phyloP scores from a whole-genome alignment of 805 yeast genomes.

The Saturnispora gosingensis region DNA sequence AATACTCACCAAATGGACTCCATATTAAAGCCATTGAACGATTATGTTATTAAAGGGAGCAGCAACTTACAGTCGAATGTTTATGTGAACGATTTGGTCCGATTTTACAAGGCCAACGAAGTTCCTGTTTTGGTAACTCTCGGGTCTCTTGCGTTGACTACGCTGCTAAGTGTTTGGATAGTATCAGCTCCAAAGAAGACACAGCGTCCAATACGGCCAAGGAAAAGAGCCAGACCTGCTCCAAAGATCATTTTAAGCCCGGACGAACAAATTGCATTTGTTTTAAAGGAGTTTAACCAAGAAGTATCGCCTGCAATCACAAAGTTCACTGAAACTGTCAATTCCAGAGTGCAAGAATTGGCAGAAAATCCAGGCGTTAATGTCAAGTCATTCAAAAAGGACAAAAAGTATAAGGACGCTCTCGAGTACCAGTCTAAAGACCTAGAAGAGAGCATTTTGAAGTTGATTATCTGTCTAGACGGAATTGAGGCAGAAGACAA shows the following conservation, averaged over 20 bases:
- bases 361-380: neutral
- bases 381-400: neutral
- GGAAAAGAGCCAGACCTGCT: slow-evolving; percentile 13
- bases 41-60: neutral
- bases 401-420: slow-evolving; percentile 19
- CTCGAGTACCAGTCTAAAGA: slow-evolving; percentile 41
- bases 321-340: neutral
- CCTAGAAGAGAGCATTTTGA: slow-evolving; percentile 59
- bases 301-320: slow-evolving; percentile 1
- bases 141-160: neutral
- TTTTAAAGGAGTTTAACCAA: neutral
- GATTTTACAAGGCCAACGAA: neutral
- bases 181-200: neutral
- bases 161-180: neutral
- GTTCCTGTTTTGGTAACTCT: neutral
- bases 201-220: neutral
- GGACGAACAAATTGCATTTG: slow-evolving; percentile 4
- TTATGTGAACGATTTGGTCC: neutral
- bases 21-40: neutral
- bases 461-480: slow-evolving; percentile 58
- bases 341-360: slow-evolving; percentile 9
- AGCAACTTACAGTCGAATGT: neutral
- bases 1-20: neutral
- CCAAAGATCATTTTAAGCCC: slow-evolving; percentile 15
- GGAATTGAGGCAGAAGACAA: slow-evolving; percentile 41